phyloP scores from a whole-genome alignment of 2,329 filamentous ascomycete genomes.

The Aspergillus puulaauensis region DNA sequence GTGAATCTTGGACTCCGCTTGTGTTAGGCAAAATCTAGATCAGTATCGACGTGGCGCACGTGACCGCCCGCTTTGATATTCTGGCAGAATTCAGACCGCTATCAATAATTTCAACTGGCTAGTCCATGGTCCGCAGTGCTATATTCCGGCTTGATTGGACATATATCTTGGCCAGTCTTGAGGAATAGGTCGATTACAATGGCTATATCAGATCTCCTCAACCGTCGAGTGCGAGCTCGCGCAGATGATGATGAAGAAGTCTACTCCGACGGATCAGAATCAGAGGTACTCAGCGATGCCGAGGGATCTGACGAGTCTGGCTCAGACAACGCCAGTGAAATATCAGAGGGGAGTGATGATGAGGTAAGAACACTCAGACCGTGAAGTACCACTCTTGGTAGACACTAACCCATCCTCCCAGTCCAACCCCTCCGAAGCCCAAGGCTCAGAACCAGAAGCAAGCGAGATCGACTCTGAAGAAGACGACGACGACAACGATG shows the following conservation, averaged over 20 bases:
- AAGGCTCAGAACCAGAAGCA: constrained; percentile 22
- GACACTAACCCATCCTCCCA: background rate
- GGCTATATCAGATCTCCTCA: constrained; percentile 39
- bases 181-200: constrained; percentile 18
- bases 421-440: constrained; percentile 16
- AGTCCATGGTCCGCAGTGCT: background rate
- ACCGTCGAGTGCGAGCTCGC: constrained; percentile 43
- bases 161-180: background rate
- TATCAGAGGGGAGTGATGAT: constrained; percentile 11
- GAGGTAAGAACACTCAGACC: background rate
- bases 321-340: constrained; percentile 15
- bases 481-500: constrained; percentile 33
- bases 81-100: constrained; percentile 27
- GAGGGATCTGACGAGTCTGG: constrained; percentile 15
- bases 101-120: background rate
- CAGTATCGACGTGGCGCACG: background rate
- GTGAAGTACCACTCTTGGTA: background rate
- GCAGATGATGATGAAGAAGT: constrained; percentile 45
- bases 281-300: constrained; percentile 20
- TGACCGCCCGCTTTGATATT: constrained; percentile 25
- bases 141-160: background rate
- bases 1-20: background rate
- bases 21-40: constrained; percentile 1
- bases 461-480: constrained; percentile 29
- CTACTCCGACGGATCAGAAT: constrained; percentile 29